Base-by-base conservation (phyloP, 75 land plant species). In the Azolla pinnata region DNA sequence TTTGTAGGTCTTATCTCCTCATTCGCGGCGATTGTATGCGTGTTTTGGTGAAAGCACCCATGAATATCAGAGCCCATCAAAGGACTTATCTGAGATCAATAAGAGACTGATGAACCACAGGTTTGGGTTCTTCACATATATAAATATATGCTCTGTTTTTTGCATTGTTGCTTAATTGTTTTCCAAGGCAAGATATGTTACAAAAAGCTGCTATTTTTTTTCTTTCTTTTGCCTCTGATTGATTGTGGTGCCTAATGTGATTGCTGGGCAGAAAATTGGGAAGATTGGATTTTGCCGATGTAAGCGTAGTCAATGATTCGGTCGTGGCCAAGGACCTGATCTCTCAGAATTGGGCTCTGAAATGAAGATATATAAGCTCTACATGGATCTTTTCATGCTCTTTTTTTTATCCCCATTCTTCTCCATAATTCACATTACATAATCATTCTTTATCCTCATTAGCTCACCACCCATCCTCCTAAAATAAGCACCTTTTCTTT, bases 31-130 rank as follows among this genome's bases (percentile, higher is more conserved):
- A 50, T 81, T 79, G 26, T 93, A 93, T 67, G 98, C 98, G 21
- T 93, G 96, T 72, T 85, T 93, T 29, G 98, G 98, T 20, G 98
- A 93, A 67, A 93, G 98, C 66, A 89, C 96, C 52, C 90, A 83
- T 73, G 98, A 90, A 46, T 93, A 83, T 38, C 96, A 93, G 73
- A 93, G 98, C 63, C 98, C 98, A 46, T 93, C 98, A 2, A 93
- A 93, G 65, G 98, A 93, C 51, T 67, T 88, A 14, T 70, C 85
- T 23, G 96, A 80, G 54, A 93, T 93, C 25, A 93, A 93, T 33
- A 78, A 83, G 61, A 88, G 87, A 27, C 70, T 93, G 61, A 93
- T 88, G 56, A 62, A 52, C 24, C 16, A 29, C 54, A 52, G 54
- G 54, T 52, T 52, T 27, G 29, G 49, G 49, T 26, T 52, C 14